Evolutionary conservation across 768 basidiomycete genomes (phyloP).

Genomic region (Coprinopsis sp.): DNA sequence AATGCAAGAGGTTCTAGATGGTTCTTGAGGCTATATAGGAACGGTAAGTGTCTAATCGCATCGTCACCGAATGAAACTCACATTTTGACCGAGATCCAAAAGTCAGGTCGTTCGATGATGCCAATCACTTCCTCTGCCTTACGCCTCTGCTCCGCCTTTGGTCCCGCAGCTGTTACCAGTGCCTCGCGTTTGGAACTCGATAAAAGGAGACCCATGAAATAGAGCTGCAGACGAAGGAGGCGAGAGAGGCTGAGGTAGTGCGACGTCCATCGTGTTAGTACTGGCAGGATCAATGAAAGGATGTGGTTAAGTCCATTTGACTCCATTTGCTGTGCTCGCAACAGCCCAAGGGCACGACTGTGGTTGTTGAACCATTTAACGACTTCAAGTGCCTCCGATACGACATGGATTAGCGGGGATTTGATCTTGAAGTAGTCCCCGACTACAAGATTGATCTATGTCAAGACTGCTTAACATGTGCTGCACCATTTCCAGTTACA

Average conservation of each 20-base stretch:
- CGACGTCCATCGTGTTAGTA: constrained; percentile 31
- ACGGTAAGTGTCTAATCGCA: not conserved
- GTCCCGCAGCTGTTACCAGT: constrained; percentile 4
- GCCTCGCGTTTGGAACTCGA: constrained; percentile 9
- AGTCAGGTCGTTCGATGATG: constrained; percentile 13
- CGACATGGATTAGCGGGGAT: constrained; percentile 11
- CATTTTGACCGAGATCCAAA: constrained; percentile 22
- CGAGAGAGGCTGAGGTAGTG: constrained; percentile 23
- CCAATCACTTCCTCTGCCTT: constrained; percentile 20
- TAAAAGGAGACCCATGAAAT: constrained; percentile 8
- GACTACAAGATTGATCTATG: constrained; percentile 32
- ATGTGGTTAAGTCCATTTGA: constrained; percentile 6
- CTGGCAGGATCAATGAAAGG: constrained; percentile 25
- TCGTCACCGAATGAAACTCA: constrained; percentile 9
- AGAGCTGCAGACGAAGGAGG: constrained; percentile 19
- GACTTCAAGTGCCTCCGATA: constrained; percentile 16
- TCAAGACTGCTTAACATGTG: too few relatives aligned
- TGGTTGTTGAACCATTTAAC: constrained; percentile 33
- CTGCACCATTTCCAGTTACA: too few relatives aligned
- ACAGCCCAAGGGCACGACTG: constrained; percentile 21
- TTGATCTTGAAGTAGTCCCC: constrained; percentile 26
- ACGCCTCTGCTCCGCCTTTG: constrained; percentile 11
- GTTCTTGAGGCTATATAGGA: not conserved
- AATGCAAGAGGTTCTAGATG: constrained; percentile 34
- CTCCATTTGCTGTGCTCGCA: constrained; percentile 21